Conservation (phyloP, 805 yeast genomes). For the Candida odintsovae region DNA sequence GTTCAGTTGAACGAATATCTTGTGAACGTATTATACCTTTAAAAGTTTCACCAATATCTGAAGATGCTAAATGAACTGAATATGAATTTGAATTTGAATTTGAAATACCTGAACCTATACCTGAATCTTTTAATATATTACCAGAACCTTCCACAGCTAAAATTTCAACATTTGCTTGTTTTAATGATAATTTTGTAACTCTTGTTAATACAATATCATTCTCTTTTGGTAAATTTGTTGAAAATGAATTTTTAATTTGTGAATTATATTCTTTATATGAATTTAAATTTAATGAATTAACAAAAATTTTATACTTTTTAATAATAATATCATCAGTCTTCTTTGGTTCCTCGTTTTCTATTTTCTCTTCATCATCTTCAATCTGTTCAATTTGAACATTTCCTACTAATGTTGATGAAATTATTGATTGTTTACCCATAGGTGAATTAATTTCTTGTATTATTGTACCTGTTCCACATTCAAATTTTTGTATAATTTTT, state of each 20-base stretch:
- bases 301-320: conserved; percentile 24
- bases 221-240: conserved; percentile 67
- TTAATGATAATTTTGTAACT: conserved; percentile 58
- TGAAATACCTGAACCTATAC: conserved; percentile 54
- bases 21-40: conserved; percentile 82
- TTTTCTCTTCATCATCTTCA: conserved; percentile 1
- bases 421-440: conserved; percentile 33
- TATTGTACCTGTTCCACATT: conserved; percentile 63
- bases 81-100: conserved; percentile 37
- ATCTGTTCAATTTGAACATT: conserved; percentile 31
- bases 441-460: conserved; percentile 39
- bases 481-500: conserved; percentile 36
- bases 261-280: conserved; percentile 7
- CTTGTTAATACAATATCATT: conserved; percentile 77
- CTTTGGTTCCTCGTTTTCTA: conserved; percentile 6
- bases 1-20: conserved; percentile 85
- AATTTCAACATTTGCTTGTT: conserved; percentile 78
- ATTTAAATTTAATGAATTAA: conserved; percentile 17
- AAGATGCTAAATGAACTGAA: conserved; percentile 40
- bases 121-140: conserved; percentile 52
- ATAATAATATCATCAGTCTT: conserved; percentile 11
- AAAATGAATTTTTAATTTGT: conserved; percentile 15
- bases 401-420: conserved; percentile 62
- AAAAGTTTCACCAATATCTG: conserved; percentile 82
- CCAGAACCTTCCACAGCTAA: conserved; percentile 60